These are phyloP conservation scores for Ogataea salicorniae DNA, from an alignment of 805 yeast species.

Conservation along the genomic window DNA sequence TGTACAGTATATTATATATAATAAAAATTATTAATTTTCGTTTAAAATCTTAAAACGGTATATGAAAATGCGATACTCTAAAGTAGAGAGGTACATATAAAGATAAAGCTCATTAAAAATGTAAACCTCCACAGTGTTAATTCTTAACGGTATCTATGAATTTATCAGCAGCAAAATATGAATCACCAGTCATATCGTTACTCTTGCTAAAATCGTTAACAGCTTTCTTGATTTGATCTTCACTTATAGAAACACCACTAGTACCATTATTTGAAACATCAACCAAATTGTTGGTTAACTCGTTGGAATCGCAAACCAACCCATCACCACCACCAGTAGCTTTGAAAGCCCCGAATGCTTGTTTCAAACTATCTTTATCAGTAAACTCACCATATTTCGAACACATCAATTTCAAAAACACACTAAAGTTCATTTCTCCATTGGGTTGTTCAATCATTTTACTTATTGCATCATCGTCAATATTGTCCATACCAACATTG, in stretches of 20 bases:
- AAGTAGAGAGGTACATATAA: not conserved
- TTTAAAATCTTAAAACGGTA: no score
- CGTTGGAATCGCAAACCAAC: constrained; percentile 42
- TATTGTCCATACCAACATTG: constrained; percentile 42
- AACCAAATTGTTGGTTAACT: constrained; percentile 44
- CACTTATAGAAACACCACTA: not conserved
- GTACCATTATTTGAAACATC: constrained; percentile 22
- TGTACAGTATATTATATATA: no score
- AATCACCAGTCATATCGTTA: constrained; percentile 51
- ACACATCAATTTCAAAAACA: constrained; percentile 60
- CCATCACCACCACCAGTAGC: constrained; percentile 28
- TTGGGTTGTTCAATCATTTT: constrained; percentile 40
- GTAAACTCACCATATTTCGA: constrained; percentile 45
- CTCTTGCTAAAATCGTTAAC: constrained; percentile 52
- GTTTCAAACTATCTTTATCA: constrained; percentile 45
- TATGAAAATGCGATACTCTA: no score
- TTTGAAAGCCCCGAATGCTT: constrained; percentile 54
- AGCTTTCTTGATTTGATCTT: constrained; percentile 41
- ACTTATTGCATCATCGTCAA: constrained; percentile 36
- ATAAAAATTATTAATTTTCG: no score
- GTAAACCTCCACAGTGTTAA: not conserved
- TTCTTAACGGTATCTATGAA: constrained; percentile 45
- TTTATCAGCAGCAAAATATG: constrained; percentile 53
- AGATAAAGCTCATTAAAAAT: not conserved
- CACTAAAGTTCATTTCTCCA: constrained; percentile 53